phyloP scores from a whole-genome alignment of 2,329 filamentous ascomycete species.

The Reticulascus tulasneorum region DNA sequence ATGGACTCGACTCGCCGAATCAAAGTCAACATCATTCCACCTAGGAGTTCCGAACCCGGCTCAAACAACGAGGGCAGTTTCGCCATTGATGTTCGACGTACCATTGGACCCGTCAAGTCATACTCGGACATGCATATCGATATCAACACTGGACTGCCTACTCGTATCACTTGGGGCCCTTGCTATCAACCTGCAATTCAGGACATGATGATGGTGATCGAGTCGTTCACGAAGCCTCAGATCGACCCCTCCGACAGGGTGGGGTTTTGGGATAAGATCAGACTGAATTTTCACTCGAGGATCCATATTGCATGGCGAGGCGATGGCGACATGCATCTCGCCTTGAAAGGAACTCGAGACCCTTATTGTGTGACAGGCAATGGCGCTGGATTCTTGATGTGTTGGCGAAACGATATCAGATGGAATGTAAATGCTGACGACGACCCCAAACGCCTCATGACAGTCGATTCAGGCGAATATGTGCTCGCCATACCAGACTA shows the following conservation, averaged over 20 bases:
- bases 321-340: conserved; percentile 90
- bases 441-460: conserved; percentile 91
- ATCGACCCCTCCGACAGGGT: conserved; percentile 90
- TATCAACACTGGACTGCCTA: conserved; percentile 89
- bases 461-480: conserved; percentile 91
- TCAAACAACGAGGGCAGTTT: conserved; percentile 61
- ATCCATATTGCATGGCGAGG: conserved; percentile 89
- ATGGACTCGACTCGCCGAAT: conserved; percentile 75
- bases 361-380: conserved; percentile 91
- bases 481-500: conserved; percentile 93
- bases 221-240: conserved; percentile 94
- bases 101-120: conserved; percentile 91
- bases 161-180: conserved; percentile 92
- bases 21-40: conserved; percentile 78
- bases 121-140: conserved; percentile 91
- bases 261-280: conserved; percentile 98
- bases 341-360: conserved; percentile 86
- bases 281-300: conserved; percentile 88
- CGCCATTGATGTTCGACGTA: conserved; percentile 80
- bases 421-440: conserved; percentile 82
- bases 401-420: conserved; percentile 90
- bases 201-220: conserved; percentile 99
- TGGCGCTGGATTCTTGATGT: conserved; percentile 95
- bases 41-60: conserved; percentile 54
- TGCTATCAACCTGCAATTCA: conserved; percentile 97